A percentile compares a stretch with the other conserved stretches of the same genome.
These are phyloP conservation scores for Naganishia liquefaciens DNA, from an alignment of 1,284 basidiomycete genomes.

Conservation along the genomic window DNA sequence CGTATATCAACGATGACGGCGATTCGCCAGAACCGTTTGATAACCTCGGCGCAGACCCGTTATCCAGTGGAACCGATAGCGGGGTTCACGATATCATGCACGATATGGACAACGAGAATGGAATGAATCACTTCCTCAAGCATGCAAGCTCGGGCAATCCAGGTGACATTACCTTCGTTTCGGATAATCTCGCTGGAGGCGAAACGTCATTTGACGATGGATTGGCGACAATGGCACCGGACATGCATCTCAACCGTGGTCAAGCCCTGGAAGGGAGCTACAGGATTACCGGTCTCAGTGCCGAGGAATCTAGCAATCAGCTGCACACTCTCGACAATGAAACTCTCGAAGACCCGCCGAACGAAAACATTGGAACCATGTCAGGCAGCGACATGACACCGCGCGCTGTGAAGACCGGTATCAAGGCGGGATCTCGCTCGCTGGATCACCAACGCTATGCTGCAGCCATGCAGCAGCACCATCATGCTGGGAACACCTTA, in stretches of 20 bases:
- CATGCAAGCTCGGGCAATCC: constrained; percentile 6
- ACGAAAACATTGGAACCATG: neutral
- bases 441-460: constrained; percentile 20
- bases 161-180: constrained; percentile 22
- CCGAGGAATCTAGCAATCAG: neutral
- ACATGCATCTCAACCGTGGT: neutral
- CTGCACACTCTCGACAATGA: neutral
- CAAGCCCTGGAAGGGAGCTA: neutral
- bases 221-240: neutral
- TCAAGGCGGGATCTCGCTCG: constrained; percentile 3
- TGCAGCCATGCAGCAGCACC: constrained; percentile 25
- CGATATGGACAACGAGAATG: neutral
- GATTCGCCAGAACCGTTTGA: constrained; percentile 23
- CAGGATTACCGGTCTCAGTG: neutral
- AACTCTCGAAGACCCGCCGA: neutral
- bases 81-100: constrained; percentile 19
- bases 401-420: constrained; percentile 4
- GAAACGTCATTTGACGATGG: constrained; percentile 1
- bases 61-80: constrained; percentile 10
- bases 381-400: constrained; percentile 10
- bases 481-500: constrained; percentile 15
- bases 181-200: neutral
- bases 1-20: constrained; percentile 27
- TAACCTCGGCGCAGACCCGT: constrained; percentile 2
- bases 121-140: constrained; percentile 12